Percentiles rank a stretch among this genome's conserved stretches.
Evolutionary conservation across 352 stramenopile species (phyloP).

Genomic region (Vaucheria bursata): DNA sequence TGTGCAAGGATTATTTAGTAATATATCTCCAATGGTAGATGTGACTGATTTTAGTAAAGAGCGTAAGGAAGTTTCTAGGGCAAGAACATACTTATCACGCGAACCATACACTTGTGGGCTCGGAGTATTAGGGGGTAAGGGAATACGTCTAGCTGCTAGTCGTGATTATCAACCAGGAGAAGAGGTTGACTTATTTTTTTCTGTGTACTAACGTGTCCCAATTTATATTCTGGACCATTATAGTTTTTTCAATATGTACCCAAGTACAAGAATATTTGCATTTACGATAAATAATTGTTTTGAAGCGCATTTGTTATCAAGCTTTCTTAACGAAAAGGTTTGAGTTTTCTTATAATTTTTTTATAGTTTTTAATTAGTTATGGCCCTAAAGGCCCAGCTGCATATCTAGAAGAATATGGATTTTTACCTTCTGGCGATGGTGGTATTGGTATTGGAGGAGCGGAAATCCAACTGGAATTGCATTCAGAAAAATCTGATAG

Average conservation of each 20-base stretch:
- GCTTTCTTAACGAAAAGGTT: too few species aligned
- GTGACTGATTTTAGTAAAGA: neutral
- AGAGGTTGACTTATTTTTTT: too few species aligned
- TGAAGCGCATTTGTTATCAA: too few species aligned
- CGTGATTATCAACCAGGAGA: neutral
- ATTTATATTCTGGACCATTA: too few species aligned
- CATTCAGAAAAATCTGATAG: neutral
- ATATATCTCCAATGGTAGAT: neutral
- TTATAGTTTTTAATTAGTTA: constrained; percentile 58
- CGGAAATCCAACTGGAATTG: constrained; percentile 1
- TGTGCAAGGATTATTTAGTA: constrained; percentile 1
- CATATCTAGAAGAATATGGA: constrained; percentile 65
- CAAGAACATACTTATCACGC: neutral
- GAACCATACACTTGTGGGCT: constrained; percentile 10
- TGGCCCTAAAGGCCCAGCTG: constrained; percentile 59
- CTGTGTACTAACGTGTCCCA: too few species aligned
- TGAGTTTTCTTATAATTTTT: too few species aligned
- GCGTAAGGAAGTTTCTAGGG: neutral
- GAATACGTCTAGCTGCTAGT: neutral
- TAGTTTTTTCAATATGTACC: too few species aligned
- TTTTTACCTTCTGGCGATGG: constrained; percentile 51
- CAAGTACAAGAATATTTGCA: too few species aligned
- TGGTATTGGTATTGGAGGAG: neutral
- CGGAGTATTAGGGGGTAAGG: constrained; percentile 16
- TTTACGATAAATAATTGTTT: too few species aligned